Evolutionary conservation across 1,139 yeast species (phyloP).

Genomic region (Candida frijolesensis): DNA sequence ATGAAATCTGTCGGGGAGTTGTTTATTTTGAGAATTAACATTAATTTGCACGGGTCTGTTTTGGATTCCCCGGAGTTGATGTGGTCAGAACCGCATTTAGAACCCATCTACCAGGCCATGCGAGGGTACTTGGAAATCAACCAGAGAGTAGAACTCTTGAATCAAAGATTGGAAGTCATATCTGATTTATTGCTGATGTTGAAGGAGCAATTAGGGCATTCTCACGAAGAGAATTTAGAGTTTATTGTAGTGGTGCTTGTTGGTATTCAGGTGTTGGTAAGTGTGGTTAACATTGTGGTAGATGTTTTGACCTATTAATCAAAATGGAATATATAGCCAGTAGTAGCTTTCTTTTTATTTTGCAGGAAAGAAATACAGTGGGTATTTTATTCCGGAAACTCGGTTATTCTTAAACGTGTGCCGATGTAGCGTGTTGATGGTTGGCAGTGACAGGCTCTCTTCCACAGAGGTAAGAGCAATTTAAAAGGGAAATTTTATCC

Average conservation of each 20-base stretch:
- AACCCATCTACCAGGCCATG: constrained; percentile 95
- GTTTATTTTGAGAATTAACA: constrained; percentile 85
- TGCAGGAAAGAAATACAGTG: too few relatives aligned
- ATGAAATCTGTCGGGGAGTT: constrained; percentile 97
- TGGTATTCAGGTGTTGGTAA: constrained; percentile 81
- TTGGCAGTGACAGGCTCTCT: background rate
- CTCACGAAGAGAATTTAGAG: constrained; percentile 87
- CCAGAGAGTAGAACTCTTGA: constrained; percentile 84
- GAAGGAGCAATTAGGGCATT: constrained; percentile 94
- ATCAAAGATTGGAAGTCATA: constrained; percentile 90
- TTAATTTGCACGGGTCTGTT: constrained; percentile 92
- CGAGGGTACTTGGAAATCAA: constrained; percentile 93
- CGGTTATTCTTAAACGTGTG: too few relatives aligned
- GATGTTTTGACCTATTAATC: constrained; percentile 37
- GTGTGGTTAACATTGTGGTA: constrained; percentile 66
- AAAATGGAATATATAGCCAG: background rate
- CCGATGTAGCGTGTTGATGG: too few relatives aligned
- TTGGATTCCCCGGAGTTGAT: constrained; percentile 94
- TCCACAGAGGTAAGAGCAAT: background rate
- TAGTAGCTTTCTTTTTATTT: too few relatives aligned
- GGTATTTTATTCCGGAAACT: too few relatives aligned
- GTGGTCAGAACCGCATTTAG: constrained; percentile 99
- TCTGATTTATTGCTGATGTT: constrained; percentile 92
- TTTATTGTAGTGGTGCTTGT: constrained; percentile 90
- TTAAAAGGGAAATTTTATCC: too few relatives aligned